Evolutionary conservation across 345 rosid genomes (phyloP).

Genomic region (Raphanus sativus): DNA sequence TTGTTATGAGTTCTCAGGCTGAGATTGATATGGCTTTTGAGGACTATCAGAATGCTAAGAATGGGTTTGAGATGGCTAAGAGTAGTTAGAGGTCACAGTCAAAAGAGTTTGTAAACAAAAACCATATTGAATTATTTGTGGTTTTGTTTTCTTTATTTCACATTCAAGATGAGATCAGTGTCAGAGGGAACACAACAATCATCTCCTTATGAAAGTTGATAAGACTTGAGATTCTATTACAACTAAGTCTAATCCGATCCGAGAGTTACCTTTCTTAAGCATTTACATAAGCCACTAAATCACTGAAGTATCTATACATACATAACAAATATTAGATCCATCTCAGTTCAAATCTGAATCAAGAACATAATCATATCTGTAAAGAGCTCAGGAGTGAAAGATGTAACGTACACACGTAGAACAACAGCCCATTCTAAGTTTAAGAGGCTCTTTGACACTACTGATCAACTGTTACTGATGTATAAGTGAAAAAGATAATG

Average conservation of each 20-base stretch:
- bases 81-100: conserved; percentile 48
- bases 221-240: conserved; percentile 2
- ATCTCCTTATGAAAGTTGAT: not conserved
- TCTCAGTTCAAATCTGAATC: not conserved
- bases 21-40: not conserved
- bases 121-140: not conserved
- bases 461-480: not conserved
- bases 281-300: not conserved
- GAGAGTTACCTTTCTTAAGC: not conserved
- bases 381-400: not conserved
- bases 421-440: not conserved
- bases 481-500: conserved; percentile 1
- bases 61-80: conserved; percentile 3
- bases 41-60: not conserved
- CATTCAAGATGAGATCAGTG: conserved; percentile 7
- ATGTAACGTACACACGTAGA: not conserved
- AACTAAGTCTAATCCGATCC: too few species aligned
- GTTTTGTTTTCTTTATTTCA: conserved; percentile 10
- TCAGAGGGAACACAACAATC: not conserved
- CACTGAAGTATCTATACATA: not conserved
- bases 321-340: not conserved
- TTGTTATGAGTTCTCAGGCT: conserved; percentile 40
- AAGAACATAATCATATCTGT: not conserved
- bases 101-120: conserved; percentile 1
- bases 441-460: not conserved